Conservation (phyloP, 108 stramenopile genomes). For the Cylindrotheca closterium region DNA sequence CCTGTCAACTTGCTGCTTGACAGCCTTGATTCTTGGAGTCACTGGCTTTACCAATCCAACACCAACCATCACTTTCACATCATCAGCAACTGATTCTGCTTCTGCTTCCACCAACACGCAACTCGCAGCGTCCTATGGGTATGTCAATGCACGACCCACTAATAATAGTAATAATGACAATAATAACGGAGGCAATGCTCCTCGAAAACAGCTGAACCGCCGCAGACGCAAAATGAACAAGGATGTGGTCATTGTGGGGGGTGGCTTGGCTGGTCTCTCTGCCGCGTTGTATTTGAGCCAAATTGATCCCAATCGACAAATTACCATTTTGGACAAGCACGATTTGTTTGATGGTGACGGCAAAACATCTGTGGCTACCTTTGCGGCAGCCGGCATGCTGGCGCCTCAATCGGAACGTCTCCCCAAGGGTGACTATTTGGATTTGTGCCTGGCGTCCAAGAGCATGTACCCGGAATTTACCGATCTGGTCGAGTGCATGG, state of each 20-base stretch:
- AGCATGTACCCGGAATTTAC: constrained; percentile 77
- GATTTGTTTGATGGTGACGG: constrained; percentile 6
- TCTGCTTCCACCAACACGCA: too few relatives aligned
- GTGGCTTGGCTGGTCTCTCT: constrained; percentile 79
- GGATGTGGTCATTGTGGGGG: constrained; percentile 76
- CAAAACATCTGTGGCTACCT: constrained; percentile 43
- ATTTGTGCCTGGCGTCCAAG: constrained; percentile 77
- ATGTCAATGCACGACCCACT: too few relatives aligned
- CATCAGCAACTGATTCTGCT: too few relatives aligned
- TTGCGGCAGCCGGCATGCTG: constrained; percentile 86
- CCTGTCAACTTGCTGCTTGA: too few relatives aligned
- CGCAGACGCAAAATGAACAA: constrained; percentile 23
- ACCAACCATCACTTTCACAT: too few relatives aligned
- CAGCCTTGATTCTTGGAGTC: too few relatives aligned
- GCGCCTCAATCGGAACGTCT: constrained; percentile 90
- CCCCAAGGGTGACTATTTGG: constrained; percentile 75
- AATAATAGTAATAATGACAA: too few relatives aligned
- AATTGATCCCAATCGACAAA: constrained; percentile 63
- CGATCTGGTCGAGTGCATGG: constrained; percentile 57
- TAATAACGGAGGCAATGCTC: too few relatives aligned
- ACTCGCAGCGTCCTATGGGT: too few relatives aligned
- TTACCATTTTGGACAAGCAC: constrained; percentile 69
- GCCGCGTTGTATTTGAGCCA: constrained; percentile 61
- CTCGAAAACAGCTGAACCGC: too few relatives aligned
- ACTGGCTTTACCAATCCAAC: too few relatives aligned